Evolutionary conservation across 2,329 filamentous ascomycete species (phyloP).

Genomic region (Xylaria arbuscula): DNA sequence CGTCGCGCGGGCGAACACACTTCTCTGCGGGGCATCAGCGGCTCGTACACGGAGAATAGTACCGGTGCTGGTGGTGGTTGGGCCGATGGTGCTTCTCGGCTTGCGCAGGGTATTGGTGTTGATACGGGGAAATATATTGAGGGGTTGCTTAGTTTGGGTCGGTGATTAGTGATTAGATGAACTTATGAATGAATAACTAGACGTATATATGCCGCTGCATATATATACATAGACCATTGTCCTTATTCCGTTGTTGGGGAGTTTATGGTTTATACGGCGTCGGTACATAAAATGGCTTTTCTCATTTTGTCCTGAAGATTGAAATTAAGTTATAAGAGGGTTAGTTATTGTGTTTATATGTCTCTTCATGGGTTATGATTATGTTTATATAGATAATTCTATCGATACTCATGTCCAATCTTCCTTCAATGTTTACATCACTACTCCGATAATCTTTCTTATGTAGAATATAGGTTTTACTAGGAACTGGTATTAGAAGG

Average conservation of each 20-base stretch:
- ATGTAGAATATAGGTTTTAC: no score
- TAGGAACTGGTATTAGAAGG: no score
- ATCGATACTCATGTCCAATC: no score
- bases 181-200: no score
- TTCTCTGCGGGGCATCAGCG: slow-evolving; percentile 47
- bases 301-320: background rate
- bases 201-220: no score
- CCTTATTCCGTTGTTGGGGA: background rate
- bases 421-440: no score
- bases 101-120: slow-evolving; percentile 79
- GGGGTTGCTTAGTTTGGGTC: slow-evolving; percentile 70
- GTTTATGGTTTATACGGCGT: background rate
- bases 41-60: slow-evolving; percentile 51
- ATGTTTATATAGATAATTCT: no score
- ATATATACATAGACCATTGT: background rate
- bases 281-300: background rate
- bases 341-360: background rate
- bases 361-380: background rate
- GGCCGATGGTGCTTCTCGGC: slow-evolving; percentile 66
- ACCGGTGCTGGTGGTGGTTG: slow-evolving; percentile 52
- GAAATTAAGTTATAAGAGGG: background rate
- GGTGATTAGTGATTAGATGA: slow-evolving; percentile 27
- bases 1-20: slow-evolving; percentile 68
- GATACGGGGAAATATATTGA: slow-evolving; percentile 82
- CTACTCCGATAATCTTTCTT: no score